These are phyloP conservation scores for Stenocarpella maydis DNA, from an alignment of 2,329 filamentous ascomycete species.

Conservation along the genomic window DNA sequence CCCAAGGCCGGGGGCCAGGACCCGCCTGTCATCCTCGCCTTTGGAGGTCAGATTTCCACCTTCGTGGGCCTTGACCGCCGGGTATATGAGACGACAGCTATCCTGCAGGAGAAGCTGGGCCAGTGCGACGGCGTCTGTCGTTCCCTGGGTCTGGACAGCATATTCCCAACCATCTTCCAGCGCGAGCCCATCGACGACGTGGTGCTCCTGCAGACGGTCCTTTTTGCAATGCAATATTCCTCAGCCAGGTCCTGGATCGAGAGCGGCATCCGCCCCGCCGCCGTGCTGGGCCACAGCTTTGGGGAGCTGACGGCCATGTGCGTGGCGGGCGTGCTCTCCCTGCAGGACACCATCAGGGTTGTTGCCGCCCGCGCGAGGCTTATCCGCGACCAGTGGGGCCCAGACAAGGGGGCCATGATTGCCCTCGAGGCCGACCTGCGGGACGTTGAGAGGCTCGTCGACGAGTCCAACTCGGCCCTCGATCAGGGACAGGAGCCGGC, in stretches of 20 bases:
- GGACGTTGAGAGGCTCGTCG: not conserved
- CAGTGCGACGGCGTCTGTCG: constrained; percentile 16
- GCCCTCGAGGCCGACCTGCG: constrained; percentile 38
- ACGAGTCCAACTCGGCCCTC: not conserved
- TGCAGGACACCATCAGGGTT: constrained; percentile 43
- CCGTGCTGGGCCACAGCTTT: constrained; percentile 51
- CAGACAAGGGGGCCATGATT: constrained; percentile 50
- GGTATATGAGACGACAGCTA: constrained; percentile 44
- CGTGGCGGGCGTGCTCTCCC: constrained; percentile 43
- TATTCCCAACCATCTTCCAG: constrained; percentile 47
- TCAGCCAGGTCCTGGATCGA: constrained; percentile 51
- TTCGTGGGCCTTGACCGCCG: constrained; percentile 45
- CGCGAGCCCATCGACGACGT: constrained; percentile 52
- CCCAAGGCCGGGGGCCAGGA: too few relatives aligned
- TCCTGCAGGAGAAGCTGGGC: constrained; percentile 42
- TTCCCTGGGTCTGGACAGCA: constrained; percentile 37
- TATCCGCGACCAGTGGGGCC: constrained; percentile 45
- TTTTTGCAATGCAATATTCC: constrained; percentile 51
- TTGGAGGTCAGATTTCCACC: constrained; percentile 40
- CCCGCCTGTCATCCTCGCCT: constrained; percentile 5
- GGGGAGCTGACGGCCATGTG: constrained; percentile 52
- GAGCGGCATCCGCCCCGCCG: constrained; percentile 46
- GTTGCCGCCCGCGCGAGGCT: constrained; percentile 43
- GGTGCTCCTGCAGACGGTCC: constrained; percentile 47
- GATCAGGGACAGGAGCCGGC: not conserved